These are phyloP conservation scores for Ascochyta fabae DNA, from an alignment of 2,329 filamentous ascomycete genomes.

Conservation along the genomic window DNA sequence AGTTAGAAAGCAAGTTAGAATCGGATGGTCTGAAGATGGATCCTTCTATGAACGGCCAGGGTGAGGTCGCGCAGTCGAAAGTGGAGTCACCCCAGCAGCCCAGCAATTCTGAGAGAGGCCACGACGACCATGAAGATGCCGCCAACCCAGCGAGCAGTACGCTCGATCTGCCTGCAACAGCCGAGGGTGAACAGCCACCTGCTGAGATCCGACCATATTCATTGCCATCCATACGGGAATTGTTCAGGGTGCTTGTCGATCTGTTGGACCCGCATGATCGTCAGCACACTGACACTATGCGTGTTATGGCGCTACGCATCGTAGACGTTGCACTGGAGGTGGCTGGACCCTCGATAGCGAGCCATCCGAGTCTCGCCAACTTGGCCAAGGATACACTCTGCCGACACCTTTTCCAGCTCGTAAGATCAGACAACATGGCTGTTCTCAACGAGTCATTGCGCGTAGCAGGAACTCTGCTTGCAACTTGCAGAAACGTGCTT, in stretches of 20 bases:
- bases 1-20: conserved; percentile 65
- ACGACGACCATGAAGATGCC: conserved; percentile 46
- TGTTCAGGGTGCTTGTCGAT: conserved; percentile 92
- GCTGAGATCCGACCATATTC: conserved; percentile 83
- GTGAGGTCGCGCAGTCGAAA: conserved; percentile 49
- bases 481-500: conserved; percentile 86
- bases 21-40: conserved; percentile 85
- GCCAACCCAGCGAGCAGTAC: conserved; percentile 51
- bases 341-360: conserved; percentile 90
- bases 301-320: conserved; percentile 95
- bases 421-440: conserved; percentile 94
- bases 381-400: conserved; percentile 94
- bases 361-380: conserved; percentile 84
- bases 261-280: conserved; percentile 91
- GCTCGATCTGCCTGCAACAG: conserved; percentile 52
- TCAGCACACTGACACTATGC: conserved; percentile 91
- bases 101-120: conserved; percentile 40
- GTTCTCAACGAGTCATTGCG: conserved; percentile 91
- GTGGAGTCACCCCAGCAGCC: conserved; percentile 46
- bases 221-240: conserved; percentile 88
- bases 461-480: conserved; percentile 87
- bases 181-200: conserved; percentile 54
- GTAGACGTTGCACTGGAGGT: conserved; percentile 98
- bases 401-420: conserved; percentile 92
- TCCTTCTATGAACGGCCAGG: conserved; percentile 71